Conservation (phyloP, 805 yeast genomes). For the Metschnikowia picachoensis region DNA sequence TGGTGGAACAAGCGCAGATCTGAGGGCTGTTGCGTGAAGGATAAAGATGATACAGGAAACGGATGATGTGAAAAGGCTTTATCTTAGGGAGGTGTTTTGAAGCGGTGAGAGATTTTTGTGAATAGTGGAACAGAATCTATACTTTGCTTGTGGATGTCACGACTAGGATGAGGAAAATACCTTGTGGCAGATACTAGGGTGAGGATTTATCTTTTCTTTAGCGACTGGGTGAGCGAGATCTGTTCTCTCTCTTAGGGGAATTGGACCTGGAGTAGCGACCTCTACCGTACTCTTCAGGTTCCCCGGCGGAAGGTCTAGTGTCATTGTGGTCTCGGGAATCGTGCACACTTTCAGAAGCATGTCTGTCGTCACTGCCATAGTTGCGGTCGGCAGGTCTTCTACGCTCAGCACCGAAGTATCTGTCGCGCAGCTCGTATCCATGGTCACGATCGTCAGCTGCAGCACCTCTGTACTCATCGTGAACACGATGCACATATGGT, state of each 20-base stretch:
- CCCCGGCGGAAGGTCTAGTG: slow-evolving; percentile 5
- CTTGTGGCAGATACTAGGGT: too few species aligned
- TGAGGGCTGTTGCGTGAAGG: not conserved
- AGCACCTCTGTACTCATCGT: slow-evolving; percentile 19
- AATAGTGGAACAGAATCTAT: not conserved
- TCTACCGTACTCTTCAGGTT: slow-evolving; percentile 17
- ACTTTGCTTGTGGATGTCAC: not conserved
- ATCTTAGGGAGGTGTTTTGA: too few species aligned
- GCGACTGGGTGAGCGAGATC: slow-evolving; percentile 34
- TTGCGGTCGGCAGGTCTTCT: slow-evolving; percentile 11
- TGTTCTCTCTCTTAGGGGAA: slow-evolving; percentile 32
- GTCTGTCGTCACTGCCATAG: slow-evolving; percentile 11
- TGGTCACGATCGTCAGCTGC: slow-evolving; percentile 19
- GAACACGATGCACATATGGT: slow-evolving; percentile 17
- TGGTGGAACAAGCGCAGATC: not conserved
- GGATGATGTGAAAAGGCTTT: too few species aligned
- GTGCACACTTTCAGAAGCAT: slow-evolving; percentile 12
- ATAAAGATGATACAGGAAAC: too few species aligned
- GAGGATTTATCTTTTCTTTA: slow-evolving; percentile 5
- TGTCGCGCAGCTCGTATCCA: slow-evolving; percentile 19
- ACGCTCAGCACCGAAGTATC: slow-evolving; percentile 15
- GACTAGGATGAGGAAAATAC: not conserved
- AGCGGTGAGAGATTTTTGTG: not conserved
- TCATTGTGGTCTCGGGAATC: slow-evolving; percentile 16
- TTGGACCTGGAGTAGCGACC: slow-evolving; percentile 32